Evolutionary conservation across 2,329 filamentous ascomycete species (phyloP), one percentile per base, ranked within the genome.

Genomic region (Chaetomiaceae sp.): DNA sequence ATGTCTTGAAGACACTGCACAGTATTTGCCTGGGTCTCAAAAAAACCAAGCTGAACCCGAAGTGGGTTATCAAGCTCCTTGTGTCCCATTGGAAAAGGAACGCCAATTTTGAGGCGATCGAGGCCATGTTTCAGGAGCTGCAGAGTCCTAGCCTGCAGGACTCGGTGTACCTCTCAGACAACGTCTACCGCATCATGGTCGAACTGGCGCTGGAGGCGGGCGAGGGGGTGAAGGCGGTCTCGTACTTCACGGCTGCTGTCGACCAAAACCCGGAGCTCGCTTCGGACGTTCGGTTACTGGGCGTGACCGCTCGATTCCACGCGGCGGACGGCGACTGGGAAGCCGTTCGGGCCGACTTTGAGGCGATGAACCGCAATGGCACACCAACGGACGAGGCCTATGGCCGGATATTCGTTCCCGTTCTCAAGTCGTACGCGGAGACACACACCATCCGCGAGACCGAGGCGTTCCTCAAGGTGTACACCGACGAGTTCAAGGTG

Each of bases 241-340:
- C 48, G 0, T 67, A 67, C 30, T 62, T 65, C 13, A 49, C 60
- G 2, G 55, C 60, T n/a, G 57, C 67, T 6, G 49, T 65, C 2
- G 40, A 50, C 2, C 45, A 59, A 7, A 54, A 65, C 19, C 63
- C 66, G 2, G 31, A 54, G 0, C 59, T 66, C 35, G 53, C 53
- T 5, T 53, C 51, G 2, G 65, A 73, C 41, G 57, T 70, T 14
- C 58, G 63, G n/a, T 50, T 73, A 9, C 62, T 65, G 8, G 69
- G 66, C 2, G 61, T 66, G 10, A 61, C 73, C 34, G 68, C 70
- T 2, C 55, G 66, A 20, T 56, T 60, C 19, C 63, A 67, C 50
- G 73, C 73, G 14, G 65, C 65, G 44, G 48, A 53, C 10, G 72
- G 68, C 30, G 66, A 74, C 47, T 76, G 73, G 73, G 61, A 62